Evolutionary conservation across 2,329 filamentous ascomycete genomes (phyloP).

Genomic region (Acrodontium crateriforme): DNA sequence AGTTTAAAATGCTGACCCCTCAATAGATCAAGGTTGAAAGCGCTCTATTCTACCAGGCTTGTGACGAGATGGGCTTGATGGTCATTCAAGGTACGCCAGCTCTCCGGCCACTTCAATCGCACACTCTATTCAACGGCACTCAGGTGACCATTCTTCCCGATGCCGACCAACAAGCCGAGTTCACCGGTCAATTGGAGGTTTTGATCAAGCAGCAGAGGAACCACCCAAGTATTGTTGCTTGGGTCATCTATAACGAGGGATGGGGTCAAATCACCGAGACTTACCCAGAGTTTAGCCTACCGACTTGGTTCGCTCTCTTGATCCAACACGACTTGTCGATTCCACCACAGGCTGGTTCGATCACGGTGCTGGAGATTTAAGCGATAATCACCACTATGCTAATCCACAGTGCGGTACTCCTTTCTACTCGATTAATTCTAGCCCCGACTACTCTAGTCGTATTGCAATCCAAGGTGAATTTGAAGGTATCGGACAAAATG

Average conservation of each 20-base stretch:
- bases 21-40: slow-evolving; percentile 48
- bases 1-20: not conserved
- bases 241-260: slow-evolving; percentile 60
- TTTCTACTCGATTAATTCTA: slow-evolving; percentile 41
- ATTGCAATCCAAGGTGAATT: slow-evolving; percentile 62
- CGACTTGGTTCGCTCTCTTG: slow-evolving; percentile 42
- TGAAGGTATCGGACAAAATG: slow-evolving; percentile 53
- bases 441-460: slow-evolving; percentile 43
- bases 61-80: slow-evolving; percentile 50
- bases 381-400: slow-evolving; percentile 59
- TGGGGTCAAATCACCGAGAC: slow-evolving; percentile 47
- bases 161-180: slow-evolving; percentile 46
- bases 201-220: slow-evolving; percentile 49
- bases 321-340: slow-evolving; percentile 51
- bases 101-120: slow-evolving; percentile 29
- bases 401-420: slow-evolving; percentile 58
- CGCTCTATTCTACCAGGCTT: slow-evolving; percentile 53
- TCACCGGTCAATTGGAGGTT: slow-evolving; percentile 47
- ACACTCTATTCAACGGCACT: slow-evolving; percentile 16
- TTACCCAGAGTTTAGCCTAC: slow-evolving; percentile 44
- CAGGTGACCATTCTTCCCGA: slow-evolving; percentile 21
- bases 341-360: slow-evolving; percentile 53
- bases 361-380: slow-evolving; percentile 53
- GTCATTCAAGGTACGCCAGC: slow-evolving; percentile 63
- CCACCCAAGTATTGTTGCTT: slow-evolving; percentile 51